These are phyloP conservation scores for Alternaria consortialis DNA, from an alignment of 2,329 filamentous ascomycete genomes.

Conservation along the genomic window DNA sequence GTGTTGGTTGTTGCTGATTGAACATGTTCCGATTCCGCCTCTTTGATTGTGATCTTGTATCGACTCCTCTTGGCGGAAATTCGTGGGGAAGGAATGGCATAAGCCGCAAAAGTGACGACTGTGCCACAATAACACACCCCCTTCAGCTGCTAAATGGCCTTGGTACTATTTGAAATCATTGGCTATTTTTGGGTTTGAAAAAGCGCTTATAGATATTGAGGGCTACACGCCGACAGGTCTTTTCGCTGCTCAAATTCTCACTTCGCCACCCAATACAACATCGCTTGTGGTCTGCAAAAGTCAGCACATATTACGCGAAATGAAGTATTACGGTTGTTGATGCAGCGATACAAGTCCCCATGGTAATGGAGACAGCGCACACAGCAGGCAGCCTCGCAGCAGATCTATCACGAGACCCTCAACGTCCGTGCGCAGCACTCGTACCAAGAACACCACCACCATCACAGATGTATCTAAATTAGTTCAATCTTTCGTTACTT, in stretches of 20 bases:
- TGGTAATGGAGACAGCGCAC: background rate
- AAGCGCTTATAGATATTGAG: slow-evolving; percentile 1
- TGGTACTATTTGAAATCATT: slow-evolving; percentile 8
- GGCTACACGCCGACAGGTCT: slow-evolving; percentile 1
- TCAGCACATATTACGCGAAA: background rate
- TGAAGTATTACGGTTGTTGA: background rate
- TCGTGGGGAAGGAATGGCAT: background rate
- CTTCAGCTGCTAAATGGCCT: background rate
- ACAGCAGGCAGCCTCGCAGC: background rate
- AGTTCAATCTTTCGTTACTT: background rate
- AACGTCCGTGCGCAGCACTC: background rate
- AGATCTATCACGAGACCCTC: background rate
- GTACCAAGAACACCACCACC: background rate
- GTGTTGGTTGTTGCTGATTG: background rate
- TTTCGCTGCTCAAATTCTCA: background rate
- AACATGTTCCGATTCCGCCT: background rate
- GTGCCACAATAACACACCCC: background rate
- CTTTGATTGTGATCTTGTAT: background rate
- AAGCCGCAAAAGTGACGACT: background rate
- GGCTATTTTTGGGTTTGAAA: slow-evolving; percentile 13
- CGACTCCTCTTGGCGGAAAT: background rate
- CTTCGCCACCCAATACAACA: background rate
- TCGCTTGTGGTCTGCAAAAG: background rate
- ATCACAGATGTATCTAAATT: background rate
- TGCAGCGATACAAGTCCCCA: background rate